A percentile compares a stretch with the other conserved stretches of the same genome.
Conservation (phyloP, 805 yeast species). For the Teunomyces barrocoloradensis region DNA sequence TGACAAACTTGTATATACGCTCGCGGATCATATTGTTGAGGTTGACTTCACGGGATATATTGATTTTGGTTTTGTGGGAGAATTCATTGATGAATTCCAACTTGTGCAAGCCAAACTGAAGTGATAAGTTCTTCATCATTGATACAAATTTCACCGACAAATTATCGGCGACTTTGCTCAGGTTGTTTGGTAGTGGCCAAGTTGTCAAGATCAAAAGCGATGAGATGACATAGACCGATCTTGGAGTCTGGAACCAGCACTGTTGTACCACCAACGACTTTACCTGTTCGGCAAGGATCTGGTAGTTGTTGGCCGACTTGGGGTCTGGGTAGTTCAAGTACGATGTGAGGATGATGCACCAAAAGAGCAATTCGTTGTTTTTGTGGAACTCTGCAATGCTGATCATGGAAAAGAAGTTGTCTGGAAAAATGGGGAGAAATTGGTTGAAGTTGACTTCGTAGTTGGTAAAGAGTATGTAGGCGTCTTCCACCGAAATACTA, state of each 20-base stretch:
- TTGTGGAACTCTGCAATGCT: constrained; percentile 11
- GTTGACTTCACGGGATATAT: constrained; percentile 24
- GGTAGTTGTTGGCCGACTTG: constrained; percentile 17
- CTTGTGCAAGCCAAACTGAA: constrained; percentile 44
- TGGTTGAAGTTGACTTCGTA: constrained; percentile 28
- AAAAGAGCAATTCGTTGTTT: constrained; percentile 35
- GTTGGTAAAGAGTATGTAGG: constrained; percentile 15
- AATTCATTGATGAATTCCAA: constrained; percentile 41
- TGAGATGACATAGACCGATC: constrained; percentile 38
- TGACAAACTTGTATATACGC: constrained; percentile 41
- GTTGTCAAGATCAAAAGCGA: constrained; percentile 42
- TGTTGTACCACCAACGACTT: constrained; percentile 37
- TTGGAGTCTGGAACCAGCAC: constrained; percentile 46
- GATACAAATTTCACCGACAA: constrained; percentile 36
- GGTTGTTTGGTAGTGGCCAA: constrained; percentile 40
- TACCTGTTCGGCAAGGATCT: constrained; percentile 28
- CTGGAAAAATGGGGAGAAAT: constrained; percentile 30
- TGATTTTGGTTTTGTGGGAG: constrained; percentile 29
- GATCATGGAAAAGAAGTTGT: constrained; percentile 15
- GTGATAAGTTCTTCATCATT: constrained; percentile 36
- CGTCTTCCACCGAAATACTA: constrained; percentile 9
- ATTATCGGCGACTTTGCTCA: constrained; percentile 27
- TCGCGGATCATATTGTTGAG: constrained; percentile 36
- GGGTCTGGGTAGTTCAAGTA: constrained; percentile 20
- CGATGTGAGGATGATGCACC: constrained; percentile 39